Base-by-base conservation (phyloP, 2,329 filamentous ascomycete genomes). In the Blastomyces percursus region DNA sequence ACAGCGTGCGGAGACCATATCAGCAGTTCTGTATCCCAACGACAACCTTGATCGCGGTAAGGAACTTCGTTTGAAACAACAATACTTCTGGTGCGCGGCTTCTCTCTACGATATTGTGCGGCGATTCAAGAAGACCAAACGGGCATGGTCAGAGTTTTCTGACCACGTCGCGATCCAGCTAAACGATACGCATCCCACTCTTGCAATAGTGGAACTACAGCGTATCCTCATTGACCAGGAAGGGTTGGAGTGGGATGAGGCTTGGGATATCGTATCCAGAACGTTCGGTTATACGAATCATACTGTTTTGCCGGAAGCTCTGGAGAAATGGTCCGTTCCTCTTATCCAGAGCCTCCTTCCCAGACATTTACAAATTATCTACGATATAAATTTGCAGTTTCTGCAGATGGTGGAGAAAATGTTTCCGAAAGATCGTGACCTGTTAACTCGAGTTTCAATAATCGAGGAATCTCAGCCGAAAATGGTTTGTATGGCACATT, bases 41-140 rank as follows among this genome's bases (percentile, higher is more conserved):
- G 93, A 97, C 77, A 97, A 96, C 76, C 84, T 99, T 54, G 93
- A 97, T 68, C 85, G 91, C 67, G 94, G 94, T 66, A 99, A 99
- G 77, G 94, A 99, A 80, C 85, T 99, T 66, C 90, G 94, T 61
- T 78, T 99, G 76, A 99, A 99, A 84, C 94, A 99, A 76, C 94
- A 99, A 76, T 99, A 99, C 82, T 99, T 99, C 80, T 99, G 94
- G 94, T 96, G 96, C 72, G 92, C 94, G 60, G 94, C 94, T 19
- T 99, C 94, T 19, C 83, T 99, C 3, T 91, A 91, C 72, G 94
- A 99, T 71, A 99, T 99, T 73, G 89, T 99, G 64, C 89, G 94
- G 63, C 87, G 94, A 64, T 99, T 97, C 86, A 99, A 97, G 82
- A 99, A 97, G 84, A 86, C 91, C 21, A 91, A 90, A 80, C 87